Evolutionary conservation across 805 yeast genomes (phyloP), one percentile per base, ranked within the genome.

Genomic region (Lachancea dasiensis): DNA sequence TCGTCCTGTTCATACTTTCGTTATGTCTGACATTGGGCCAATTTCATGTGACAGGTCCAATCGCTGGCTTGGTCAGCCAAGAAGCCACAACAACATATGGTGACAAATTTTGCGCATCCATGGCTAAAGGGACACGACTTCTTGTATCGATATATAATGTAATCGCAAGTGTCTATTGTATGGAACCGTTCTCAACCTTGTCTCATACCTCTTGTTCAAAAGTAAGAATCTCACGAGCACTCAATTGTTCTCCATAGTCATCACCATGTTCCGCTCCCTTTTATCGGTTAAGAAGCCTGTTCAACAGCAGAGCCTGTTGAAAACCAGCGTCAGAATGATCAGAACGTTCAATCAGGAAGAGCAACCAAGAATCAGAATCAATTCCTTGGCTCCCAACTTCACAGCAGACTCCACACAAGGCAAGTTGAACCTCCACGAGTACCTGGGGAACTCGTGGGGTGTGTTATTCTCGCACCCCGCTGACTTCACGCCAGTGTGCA

Each of bases 401-500:
- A 68, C 71, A 45, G 90, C 95, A 43, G 77, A 76, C 48, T 77
- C 95, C 40, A 84, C 95, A 43, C 71, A 70, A 47, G 97, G 97
- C 41, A 75, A 76, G 47, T 77, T 87, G 58, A 77, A 84, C 49
- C 87, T 87, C 78, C 95, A 87, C 68, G 80, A 89, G 45, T 87
- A 71, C 71, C 70, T 86, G 51, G 90, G 90, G 34, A 77, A 82
- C 65, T 74, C 80, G 32, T 87, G 97, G 97, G 79, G 81, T 33
- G 79, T 87, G 36, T 70, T 87, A 56, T 87, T 87, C 68, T 84
- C 95, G 18, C 97, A 87, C 65, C 97, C 97, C 46, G 95, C 87
- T 39, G 97, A 87, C 64, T 89, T 86, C 73, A 87, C 97, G 14
- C 97, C 97, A 33, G 95, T 87, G 39, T 87, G 97, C 67, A 89